Conservation (phyloP, 2,329 filamentous ascomycete species). For the Cladosporium cucumerinum region DNA sequence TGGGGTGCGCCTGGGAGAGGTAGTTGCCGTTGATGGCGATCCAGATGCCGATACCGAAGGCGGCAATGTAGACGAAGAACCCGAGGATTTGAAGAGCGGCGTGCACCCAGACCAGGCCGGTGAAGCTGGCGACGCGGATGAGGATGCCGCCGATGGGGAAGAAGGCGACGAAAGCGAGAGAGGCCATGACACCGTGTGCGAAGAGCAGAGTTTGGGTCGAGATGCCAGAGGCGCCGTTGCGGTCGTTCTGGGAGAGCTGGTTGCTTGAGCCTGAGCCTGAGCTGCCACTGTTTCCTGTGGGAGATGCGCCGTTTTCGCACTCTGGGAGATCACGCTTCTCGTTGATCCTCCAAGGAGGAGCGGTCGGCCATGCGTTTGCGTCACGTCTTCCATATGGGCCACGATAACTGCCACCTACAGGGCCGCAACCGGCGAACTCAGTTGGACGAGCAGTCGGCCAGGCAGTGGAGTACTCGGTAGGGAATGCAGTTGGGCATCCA, state of each 20-base stretch:
- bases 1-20: conserved; percentile 45
- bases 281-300: neutral
- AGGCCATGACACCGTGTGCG: conserved; percentile 44
- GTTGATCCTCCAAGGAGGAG: conserved; percentile 15
- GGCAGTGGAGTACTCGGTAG: conserved; percentile 17
- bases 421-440: conserved; percentile 17
- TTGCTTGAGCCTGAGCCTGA: neutral
- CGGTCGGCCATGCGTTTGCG: conserved; percentile 17
- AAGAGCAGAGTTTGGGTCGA: conserved; percentile 34
- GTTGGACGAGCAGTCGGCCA: conserved; percentile 21
- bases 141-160: conserved; percentile 45
- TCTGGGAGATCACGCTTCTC: conserved; percentile 17
- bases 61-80: conserved; percentile 47
- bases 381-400: neutral
- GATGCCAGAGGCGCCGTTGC: conserved; percentile 19
- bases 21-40: conserved; percentile 42
- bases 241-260: conserved; percentile 13
- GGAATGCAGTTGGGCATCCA: conserved; percentile 21
- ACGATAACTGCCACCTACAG: conserved; percentile 3
- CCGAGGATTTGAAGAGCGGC: conserved; percentile 48
- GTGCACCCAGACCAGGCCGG: conserved; percentile 44
- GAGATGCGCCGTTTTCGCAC: conserved; percentile 1
- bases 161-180: conserved; percentile 44
- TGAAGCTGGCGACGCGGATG: conserved; percentile 43
- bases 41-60: conserved; percentile 51